Conservation (phyloP, 2,329 filamentous ascomycete species). For the Stagonosporopsis tanaceti region DNA sequence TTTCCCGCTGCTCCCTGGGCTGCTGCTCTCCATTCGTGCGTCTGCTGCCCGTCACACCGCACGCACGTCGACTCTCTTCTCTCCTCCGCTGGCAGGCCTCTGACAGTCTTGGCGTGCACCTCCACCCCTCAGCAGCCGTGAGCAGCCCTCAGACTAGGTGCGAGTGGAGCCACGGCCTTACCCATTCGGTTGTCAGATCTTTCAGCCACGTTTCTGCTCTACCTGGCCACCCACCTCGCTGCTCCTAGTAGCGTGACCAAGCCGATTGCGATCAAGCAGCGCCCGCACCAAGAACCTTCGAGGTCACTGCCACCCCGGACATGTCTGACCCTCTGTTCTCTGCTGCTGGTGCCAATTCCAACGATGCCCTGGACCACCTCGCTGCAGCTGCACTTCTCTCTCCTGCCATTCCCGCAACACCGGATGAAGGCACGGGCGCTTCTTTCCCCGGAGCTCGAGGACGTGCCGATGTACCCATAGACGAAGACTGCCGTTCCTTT, state of each 20-base stretch:
- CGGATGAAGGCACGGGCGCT: conserved; percentile 28
- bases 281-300: conserved; percentile 10
- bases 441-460: conserved; percentile 24
- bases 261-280: conserved; percentile 22
- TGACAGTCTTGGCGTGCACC: conserved; percentile 11
- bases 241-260: conserved; percentile 23
- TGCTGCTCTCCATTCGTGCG: conserved; percentile 4
- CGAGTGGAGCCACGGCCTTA: conserved; percentile 32
- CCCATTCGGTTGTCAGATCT: conserved; percentile 33
- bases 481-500: conserved; percentile 32
- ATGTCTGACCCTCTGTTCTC: conserved; percentile 25
- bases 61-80: not conserved
- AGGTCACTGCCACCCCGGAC: conserved; percentile 18
- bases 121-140: conserved; percentile 19
- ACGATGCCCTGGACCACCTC: conserved; percentile 21
- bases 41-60: conserved; percentile 7
- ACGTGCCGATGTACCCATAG: conserved; percentile 19
- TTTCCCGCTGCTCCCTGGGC: conserved; percentile 6
- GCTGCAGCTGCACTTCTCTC: conserved; percentile 22
- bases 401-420: conserved; percentile 32
- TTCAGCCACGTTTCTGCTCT: conserved; percentile 36
- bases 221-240: conserved; percentile 25
- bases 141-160: conserved; percentile 18
- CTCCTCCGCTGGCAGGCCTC: conserved; percentile 20
- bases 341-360: conserved; percentile 10